Percentiles rank a stretch among this genome's conserved stretches.
These are phyloP conservation scores for Aciculosporium take DNA, from an alignment of 2,329 filamentous ascomycete species.

Conservation along the genomic window DNA sequence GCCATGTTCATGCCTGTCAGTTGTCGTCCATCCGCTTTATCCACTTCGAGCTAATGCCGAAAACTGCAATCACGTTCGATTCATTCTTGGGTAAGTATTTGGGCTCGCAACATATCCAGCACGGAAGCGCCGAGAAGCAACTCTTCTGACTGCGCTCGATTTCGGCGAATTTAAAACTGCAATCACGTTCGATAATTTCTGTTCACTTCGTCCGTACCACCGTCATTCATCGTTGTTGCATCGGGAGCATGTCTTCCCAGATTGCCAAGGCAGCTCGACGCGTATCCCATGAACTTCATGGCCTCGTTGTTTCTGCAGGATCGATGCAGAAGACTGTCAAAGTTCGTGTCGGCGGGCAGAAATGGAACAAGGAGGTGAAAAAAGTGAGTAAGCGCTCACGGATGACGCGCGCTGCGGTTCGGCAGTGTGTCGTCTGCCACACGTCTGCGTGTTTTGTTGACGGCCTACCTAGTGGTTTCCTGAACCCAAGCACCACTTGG, in stretches of 20 bases:
- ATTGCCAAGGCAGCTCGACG: slow-evolving; percentile 27
- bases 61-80: too few relatives aligned
- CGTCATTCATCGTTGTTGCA: neutral
- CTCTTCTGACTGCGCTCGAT: neutral
- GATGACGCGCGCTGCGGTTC: neutral
- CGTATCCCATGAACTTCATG: slow-evolving; percentile 39
- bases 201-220: neutral
- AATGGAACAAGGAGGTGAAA: slow-evolving; percentile 58
- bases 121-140: neutral
- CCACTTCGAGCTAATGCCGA: too few relatives aligned
- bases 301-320: slow-evolving; percentile 64
- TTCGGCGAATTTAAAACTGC: too few relatives aligned
- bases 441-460: neutral
- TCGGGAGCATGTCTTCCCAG: slow-evolving; percentile 24
- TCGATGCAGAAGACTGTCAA: slow-evolving; percentile 69
- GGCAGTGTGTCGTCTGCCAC: neutral
- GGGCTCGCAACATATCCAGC: neutral
- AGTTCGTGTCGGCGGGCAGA: slow-evolving; percentile 55
- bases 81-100: too few relatives aligned
- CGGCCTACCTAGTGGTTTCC: slow-evolving; percentile 39
- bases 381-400: slow-evolving; percentile 41
- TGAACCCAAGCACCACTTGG: slow-evolving; percentile 49
- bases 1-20: too few relatives aligned
- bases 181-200: neutral
- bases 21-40: too few relatives aligned